Base-by-base conservation (phyloP, 257 asterid genomes). In the Knoxia roxburghii region DNA sequence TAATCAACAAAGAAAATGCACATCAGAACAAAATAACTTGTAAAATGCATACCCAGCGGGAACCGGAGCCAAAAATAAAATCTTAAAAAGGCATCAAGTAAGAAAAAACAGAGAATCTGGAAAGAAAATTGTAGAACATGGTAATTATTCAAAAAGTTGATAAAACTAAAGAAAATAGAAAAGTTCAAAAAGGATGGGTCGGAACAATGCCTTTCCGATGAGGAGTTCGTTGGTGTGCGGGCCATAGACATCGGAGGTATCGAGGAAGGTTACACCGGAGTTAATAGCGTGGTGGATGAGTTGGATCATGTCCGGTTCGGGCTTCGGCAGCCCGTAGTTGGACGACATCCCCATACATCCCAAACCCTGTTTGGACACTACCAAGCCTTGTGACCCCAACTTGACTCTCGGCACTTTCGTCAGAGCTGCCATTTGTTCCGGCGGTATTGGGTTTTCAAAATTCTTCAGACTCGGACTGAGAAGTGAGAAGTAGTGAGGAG, bases 331-430 rank as follows among this genome's bases (percentile, higher is more conserved):
- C 23, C 84, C 79, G 71, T 80, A 73, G 11, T 14, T 18, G 20
- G 63, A 5, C 0, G 84, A 73, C 84, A 80, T 80, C 1, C 82
- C 64, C 82, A 77, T 73, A 32, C 83, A 78, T 49, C 80, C 83
- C 37, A 78, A 64, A n/a, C 80, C 83, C 45, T 61, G 59, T 60
- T 61, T 58, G 3, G 77, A 78, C 10, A 78, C 80, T 40, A 71
- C 83, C 21, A 78, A 55, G 20, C 83, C 83, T 53, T 62, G 77
- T 0, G 75, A 71, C 1, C 83, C 83, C 43, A 75, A 49, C 57
- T 78, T 70, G 54, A 67, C 24, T 56, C 72, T 73, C 24, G 72
- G 69, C 23, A 74, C 66, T 24, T 37, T 35, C 8, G 21, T 21
- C 21, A 37, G 21, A 37, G 59, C n/a, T 15, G 60, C 61, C 73